Evolutionary conservation across 2,329 filamentous ascomycete species (phyloP).

Genomic region (Monosporascus sp.): DNA sequence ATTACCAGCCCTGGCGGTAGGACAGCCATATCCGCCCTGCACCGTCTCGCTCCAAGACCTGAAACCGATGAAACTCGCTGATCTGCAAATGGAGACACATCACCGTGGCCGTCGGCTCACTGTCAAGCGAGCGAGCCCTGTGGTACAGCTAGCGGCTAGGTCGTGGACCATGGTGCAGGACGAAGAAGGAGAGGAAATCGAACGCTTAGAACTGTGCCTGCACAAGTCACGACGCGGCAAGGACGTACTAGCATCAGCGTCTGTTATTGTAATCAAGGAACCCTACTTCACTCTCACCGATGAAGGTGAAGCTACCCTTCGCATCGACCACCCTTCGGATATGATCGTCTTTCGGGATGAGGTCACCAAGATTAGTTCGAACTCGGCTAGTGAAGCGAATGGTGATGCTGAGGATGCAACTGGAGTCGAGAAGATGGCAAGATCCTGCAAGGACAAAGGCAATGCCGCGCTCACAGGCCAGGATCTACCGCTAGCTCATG

Average conservation of each 20-base stretch:
- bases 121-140: slow-evolving; percentile 23
- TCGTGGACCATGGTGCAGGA: slow-evolving; percentile 30
- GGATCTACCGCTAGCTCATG: slow-evolving; percentile 14
- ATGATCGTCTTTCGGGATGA: slow-evolving; percentile 13
- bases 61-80: slow-evolving; percentile 16
- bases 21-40: slow-evolving; percentile 22
- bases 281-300: slow-evolving; percentile 41
- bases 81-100: slow-evolving; percentile 26
- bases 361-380: neutral
- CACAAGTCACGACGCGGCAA: slow-evolving; percentile 28
- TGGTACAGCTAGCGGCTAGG: slow-evolving; percentile 16
- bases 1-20: slow-evolving; percentile 24
- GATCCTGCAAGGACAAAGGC: slow-evolving; percentile 22
- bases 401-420: neutral
- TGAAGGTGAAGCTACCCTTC: slow-evolving; percentile 35
- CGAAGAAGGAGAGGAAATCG: slow-evolving; percentile 18
- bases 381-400: neutral
- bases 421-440: slow-evolving; percentile 7
- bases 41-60: slow-evolving; percentile 12
- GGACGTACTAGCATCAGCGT: slow-evolving; percentile 29
- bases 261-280: slow-evolving; percentile 40
- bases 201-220: slow-evolving; percentile 26
- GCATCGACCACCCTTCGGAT: slow-evolving; percentile 31
- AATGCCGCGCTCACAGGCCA: slow-evolving; percentile 23
- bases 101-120: slow-evolving; percentile 22